Evolutionary conservation across 2,329 filamentous ascomycete species (phyloP), one percentile per base, ranked within the genome.

Genomic region (Aureobasidium subglaciale): DNA sequence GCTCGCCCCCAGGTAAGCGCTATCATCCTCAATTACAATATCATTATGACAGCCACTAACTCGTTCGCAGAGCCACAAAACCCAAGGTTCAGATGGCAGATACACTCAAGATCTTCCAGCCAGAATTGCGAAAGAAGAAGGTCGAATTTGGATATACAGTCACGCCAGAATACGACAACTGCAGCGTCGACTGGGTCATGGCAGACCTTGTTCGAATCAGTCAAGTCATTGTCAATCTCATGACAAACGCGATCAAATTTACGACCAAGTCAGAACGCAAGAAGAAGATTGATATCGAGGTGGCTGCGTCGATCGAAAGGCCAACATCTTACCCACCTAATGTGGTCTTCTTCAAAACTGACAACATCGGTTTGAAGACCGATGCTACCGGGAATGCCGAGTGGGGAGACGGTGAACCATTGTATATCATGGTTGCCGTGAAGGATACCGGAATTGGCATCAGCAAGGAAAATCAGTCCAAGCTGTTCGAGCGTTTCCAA

Each of bases 271-370:
- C 42, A n/a, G 57, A 55, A 2, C 54, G 55, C 24, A 35, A n/a
- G 3, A 54, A 56, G 25, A 56, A 56, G 25, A 56, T 60, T 9
- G 38, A 38, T 5, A 63, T 67, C 27, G 59, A 57, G 4, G 58
- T 68, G 5, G 62, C 59, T 9, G 65, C 63, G 1, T 63, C 62
- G 15, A 16, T 56, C 4, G 59, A 70, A 24, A 65, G 69, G 3
- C 73, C 73, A 7, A 63, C 61, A 5, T 72, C 69, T 3, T 75
- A 74, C 57, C 73, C 73, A 4, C 72, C 73, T 1, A 69, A 70
- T 5, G 50, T 54, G 0, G 56, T 58, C 7, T 56, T 54, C 20
- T 54, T 59, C 25, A 42, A 55, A 13, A 42, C 40, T 0, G 45
- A 57, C 11, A 34, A 56, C 3, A 56, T 66, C 0, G 60, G 65